Evolutionary conservation across 73 alveolate genomes (phyloP).

Genomic region (Paramecium tetraurelia): DNA sequence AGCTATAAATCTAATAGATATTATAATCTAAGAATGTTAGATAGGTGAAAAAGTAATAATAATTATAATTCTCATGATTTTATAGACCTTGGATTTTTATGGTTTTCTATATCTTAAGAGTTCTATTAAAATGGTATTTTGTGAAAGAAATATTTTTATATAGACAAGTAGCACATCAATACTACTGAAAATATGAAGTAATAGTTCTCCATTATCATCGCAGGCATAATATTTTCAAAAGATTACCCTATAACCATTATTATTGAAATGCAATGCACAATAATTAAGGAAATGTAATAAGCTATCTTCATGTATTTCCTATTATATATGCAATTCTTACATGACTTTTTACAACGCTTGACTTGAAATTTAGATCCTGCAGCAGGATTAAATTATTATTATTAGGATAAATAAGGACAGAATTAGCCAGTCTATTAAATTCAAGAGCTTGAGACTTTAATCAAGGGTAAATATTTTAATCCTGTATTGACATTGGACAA

Average conservation of each 20-base stretch:
- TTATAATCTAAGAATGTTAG: not conserved
- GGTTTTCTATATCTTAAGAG: not conserved
- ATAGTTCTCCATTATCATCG: constrained; percentile 8
- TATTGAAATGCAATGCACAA: not conserved
- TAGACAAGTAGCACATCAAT: not conserved
- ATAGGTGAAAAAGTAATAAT: not conserved
- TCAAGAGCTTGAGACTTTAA: not conserved
- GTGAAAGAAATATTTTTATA: not conserved
- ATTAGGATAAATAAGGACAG: not conserved
- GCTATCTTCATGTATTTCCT: not conserved
- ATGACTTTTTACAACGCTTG: not conserved
- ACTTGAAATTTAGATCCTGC: not conserved
- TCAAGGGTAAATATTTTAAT: not conserved
- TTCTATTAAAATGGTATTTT: not conserved
- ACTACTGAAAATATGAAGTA: not conserved
- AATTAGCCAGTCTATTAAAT: not conserved
- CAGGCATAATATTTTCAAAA: not conserved
- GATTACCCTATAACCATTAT: constrained; percentile 1
- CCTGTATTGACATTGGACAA: not conserved
- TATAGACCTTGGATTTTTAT: not conserved
- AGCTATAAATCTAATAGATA: no score
- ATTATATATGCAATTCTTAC: not conserved
- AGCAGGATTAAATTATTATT: not conserved
- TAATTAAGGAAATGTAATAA: not conserved
- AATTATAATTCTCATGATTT: not conserved